phyloP scores from a whole-genome alignment of 2,329 filamentous ascomycete species.

The Xylariaceae sp. region DNA sequence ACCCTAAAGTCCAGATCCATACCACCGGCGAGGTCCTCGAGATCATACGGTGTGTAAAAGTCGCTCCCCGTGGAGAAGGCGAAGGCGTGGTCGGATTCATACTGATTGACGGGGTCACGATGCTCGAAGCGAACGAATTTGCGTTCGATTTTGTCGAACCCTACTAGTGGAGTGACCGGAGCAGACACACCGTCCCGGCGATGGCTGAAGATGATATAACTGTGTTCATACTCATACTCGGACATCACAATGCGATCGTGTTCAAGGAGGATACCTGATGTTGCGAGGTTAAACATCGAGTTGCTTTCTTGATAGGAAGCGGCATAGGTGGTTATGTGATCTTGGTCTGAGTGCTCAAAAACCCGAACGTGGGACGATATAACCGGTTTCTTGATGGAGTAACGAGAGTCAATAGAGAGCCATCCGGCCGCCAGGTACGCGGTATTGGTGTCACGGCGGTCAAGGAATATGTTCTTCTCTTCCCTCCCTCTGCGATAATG shows the following conservation, averaged over 20 bases:
- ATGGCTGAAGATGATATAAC: slow-evolving; percentile 4
- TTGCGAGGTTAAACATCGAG: neutral
- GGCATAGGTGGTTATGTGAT: slow-evolving; percentile 2
- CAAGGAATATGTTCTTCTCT: slow-evolving; percentile 17
- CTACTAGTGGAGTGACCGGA: neutral
- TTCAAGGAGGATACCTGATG: neutral
- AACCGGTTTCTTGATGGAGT: no score
- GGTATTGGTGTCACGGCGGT: slow-evolving; percentile 15
- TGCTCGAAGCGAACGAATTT: slow-evolving; percentile 1
- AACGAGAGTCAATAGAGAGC: neutral
- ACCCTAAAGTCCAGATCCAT: slow-evolving; percentile 6
- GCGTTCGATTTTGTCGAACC: slow-evolving; percentile 10
- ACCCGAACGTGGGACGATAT: neutral
- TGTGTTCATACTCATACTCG: slow-evolving; percentile 7
- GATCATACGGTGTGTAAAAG: neutral
- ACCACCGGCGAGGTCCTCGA: no score
- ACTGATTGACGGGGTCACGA: no score
- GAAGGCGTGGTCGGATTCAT: neutral
- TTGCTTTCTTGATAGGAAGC: neutral
- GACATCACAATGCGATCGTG: neutral
- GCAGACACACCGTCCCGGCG: no score
- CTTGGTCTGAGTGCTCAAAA: slow-evolving; percentile 1
- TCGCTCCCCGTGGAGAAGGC: neutral
- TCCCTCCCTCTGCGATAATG: neutral
- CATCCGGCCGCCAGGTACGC: slow-evolving; percentile 21